Percentiles rank a stretch among this genome's conserved stretches.
phyloP scores from a whole-genome alignment of 495 filamentous ascomycete genomes.

The Xylaria venustula region DNA sequence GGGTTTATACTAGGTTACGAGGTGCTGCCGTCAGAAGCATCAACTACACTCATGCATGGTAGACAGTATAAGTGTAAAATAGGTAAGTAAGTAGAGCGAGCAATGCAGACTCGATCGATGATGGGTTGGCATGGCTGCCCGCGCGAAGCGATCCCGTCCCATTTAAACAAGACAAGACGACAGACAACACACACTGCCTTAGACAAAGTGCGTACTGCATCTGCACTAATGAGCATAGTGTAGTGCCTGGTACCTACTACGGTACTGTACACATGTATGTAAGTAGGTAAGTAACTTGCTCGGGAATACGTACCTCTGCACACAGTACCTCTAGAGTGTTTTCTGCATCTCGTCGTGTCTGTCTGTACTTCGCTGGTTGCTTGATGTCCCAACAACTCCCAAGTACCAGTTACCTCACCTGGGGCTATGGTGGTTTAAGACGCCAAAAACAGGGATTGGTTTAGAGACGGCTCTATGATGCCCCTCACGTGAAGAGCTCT shows the following conservation, averaged over 20 bases:
- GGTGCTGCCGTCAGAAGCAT: no score
- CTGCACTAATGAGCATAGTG: no score
- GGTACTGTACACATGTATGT: no score
- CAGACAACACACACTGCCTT: slow-evolving; percentile 4
- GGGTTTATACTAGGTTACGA: background rate
- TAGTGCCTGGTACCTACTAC: no score
- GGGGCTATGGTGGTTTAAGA: background rate
- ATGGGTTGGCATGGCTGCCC: background rate
- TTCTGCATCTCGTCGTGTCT: slow-evolving; percentile 3
- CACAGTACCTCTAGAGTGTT: background rate
- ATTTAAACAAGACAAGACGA: slow-evolving; percentile 6
- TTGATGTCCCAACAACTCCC: background rate
- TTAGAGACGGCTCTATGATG: background rate
- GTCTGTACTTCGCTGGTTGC: background rate
- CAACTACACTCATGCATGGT: no score
- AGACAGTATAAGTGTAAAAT: no score
- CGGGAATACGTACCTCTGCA: background rate
- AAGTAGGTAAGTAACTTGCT: background rate
- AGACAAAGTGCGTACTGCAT: background rate
- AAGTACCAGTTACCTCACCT: background rate
- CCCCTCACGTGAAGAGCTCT: background rate
- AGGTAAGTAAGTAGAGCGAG: no score
- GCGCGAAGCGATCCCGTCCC: slow-evolving; percentile 1
- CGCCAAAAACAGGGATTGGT: background rate
- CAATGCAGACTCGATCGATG: background rate